Base-by-base conservation (phyloP, 192 early-diverging fungal species). In the Backusella mclennaniae region DNA sequence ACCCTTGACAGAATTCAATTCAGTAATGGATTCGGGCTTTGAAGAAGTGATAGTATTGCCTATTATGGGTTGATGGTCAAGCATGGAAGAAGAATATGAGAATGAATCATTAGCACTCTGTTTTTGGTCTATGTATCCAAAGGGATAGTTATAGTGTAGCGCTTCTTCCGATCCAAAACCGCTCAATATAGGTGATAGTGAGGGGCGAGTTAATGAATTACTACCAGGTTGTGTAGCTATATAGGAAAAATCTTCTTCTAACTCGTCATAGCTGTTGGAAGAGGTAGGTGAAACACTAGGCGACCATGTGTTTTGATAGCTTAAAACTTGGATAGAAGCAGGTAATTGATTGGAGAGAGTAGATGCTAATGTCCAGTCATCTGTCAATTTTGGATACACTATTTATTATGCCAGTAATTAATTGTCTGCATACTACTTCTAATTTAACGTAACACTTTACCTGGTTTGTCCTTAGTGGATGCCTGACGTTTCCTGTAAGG, bases 401-500 rank as follows among this genome's bases (percentile, higher is more conserved):
- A 49, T 46, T 42, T 63, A n/a, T 49, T 49, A 49, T 29, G 12
- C 23, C 12, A 29, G 3, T 4, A 63, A 63, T 29, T 63, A 63
- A 63, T 63, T 63, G 26, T 4, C 26, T 63, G 14, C 23, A 63
- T 63, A 63, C 29, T 63, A 63, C 12, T 63, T 29, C 56, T 4
- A 38, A 69, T 38, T 38, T 23, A 39, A 19, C 4, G 17, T 71
- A 4, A 44, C 39, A n/a, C 29, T 44, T 49, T 71, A 71, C 70
- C 70, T 49, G 42, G 70, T 29, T 71, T 71, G 15, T 71, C 70
- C 29, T 71, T 71, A 44, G 19, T 71, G 39, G 26, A 71, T 19
- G 42, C 66, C 26, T 77, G 69, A 71, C 86, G 85, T 52, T 86
- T 83, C 76, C 94, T 94, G 76, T 96, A 96, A 6, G 94, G 95